Conservation (phyloP, 345 rosid genomes). For the Carallia pectinifolia region DNA sequence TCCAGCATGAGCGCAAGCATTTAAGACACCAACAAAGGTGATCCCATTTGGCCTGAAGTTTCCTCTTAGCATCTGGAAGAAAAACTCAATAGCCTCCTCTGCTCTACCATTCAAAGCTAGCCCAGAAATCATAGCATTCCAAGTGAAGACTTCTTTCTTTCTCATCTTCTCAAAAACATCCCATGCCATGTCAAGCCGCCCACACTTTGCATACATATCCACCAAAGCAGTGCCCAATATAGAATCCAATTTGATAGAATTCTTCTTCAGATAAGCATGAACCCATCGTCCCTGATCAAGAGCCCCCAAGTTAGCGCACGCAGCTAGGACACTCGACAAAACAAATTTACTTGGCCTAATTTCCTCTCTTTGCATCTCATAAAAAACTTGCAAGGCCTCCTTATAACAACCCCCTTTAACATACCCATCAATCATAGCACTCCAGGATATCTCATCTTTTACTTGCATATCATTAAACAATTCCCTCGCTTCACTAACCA, state of each 20-base stretch:
- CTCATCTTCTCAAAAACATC: slow-evolving; percentile 41
- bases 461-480: slow-evolving; percentile 40
- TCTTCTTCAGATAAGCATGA: slow-evolving; percentile 37
- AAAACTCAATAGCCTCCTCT: slow-evolving; percentile 41
- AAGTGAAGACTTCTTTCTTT: slow-evolving; percentile 35
- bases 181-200: slow-evolving; percentile 44
- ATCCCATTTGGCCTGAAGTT: slow-evolving; percentile 35
- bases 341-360: slow-evolving; percentile 34
- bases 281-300: slow-evolving; percentile 50
- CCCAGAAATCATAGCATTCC: slow-evolving; percentile 52
- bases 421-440: slow-evolving; percentile 49
- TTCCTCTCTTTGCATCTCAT: slow-evolving; percentile 36
- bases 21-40: slow-evolving; percentile 37
- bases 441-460: slow-evolving; percentile 51
- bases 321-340: slow-evolving; percentile 35
- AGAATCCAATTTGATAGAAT: slow-evolving; percentile 26
- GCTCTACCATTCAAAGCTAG: slow-evolving; percentile 46
- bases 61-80: slow-evolving; percentile 32
- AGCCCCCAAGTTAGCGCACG: slow-evolving; percentile 45
- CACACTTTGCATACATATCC: slow-evolving; percentile 50
- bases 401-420: slow-evolving; percentile 29
- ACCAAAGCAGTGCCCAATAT: slow-evolving; percentile 42
- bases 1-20: slow-evolving; percentile 46
- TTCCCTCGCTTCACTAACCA: slow-evolving; percentile 41
- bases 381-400: slow-evolving; percentile 41